Conservation (phyloP, 495 filamentous ascomycete genomes). For the Lasiosphaeriaceae sp. region DNA sequence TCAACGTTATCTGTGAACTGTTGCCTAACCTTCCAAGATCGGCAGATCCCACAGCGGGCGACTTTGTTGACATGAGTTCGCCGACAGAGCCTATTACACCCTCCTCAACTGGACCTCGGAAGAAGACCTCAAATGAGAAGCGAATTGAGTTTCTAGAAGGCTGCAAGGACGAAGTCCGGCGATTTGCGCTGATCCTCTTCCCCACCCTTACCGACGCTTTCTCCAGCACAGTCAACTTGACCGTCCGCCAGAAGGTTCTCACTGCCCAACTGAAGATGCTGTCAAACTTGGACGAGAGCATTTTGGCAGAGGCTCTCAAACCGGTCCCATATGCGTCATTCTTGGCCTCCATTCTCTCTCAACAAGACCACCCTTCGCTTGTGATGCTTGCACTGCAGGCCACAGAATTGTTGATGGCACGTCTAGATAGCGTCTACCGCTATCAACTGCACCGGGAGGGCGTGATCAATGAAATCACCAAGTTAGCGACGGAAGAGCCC, state of each 20-base stretch:
- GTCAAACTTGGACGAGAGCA: slow-evolving; percentile 79
- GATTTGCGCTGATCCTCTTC: slow-evolving; percentile 92
- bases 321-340: slow-evolving; percentile 96
- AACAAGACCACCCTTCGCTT: slow-evolving; percentile 85
- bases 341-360: slow-evolving; percentile 90
- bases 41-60: slow-evolving; percentile 48
- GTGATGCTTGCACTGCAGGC: slow-evolving; percentile 85
- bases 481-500: slow-evolving; percentile 54
- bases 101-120: slow-evolving; percentile 35
- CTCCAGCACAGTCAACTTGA: slow-evolving; percentile 97
- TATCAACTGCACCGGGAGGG: slow-evolving; percentile 98
- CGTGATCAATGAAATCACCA: slow-evolving; percentile 85
- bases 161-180: slow-evolving; percentile 80
- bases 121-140: slow-evolving; percentile 69
- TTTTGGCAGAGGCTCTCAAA: slow-evolving; percentile 84
- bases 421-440: slow-evolving; percentile 81
- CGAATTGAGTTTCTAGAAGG: slow-evolving; percentile 69
- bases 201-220: slow-evolving; percentile 96
- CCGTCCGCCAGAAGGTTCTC: slow-evolving; percentile 93
- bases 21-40: slow-evolving; percentile 63
- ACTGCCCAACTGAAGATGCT: slow-evolving; percentile 97
- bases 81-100: slow-evolving; percentile 33
- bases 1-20: slow-evolving; percentile 97
- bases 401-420: slow-evolving; percentile 78
- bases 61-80: slow-evolving; percentile 43